Evolutionary conservation across 1,139 yeast genomes (phyloP).

Genomic region (Kodamaea sp.): DNA sequence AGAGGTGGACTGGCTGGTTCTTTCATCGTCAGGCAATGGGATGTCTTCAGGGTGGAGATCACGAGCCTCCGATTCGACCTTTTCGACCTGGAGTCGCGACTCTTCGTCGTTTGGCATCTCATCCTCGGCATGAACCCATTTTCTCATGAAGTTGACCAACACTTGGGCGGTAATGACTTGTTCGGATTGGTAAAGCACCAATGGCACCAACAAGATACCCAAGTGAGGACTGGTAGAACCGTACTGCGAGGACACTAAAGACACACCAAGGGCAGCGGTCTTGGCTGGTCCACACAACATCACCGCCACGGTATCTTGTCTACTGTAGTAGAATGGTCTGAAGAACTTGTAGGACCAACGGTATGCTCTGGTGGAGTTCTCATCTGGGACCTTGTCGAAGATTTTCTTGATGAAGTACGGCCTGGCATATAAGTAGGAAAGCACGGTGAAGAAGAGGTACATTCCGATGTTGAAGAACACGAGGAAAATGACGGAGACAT

Average conservation of each 20-base stretch:
- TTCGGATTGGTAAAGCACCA: slow-evolving; percentile 82
- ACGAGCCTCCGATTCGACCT: background rate
- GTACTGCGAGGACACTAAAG: slow-evolving; percentile 77
- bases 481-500: slow-evolving; percentile 67
- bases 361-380: slow-evolving; percentile 44
- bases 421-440: slow-evolving; percentile 61
- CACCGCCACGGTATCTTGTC: slow-evolving; percentile 72
- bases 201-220: slow-evolving; percentile 75
- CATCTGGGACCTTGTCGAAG: slow-evolving; percentile 51
- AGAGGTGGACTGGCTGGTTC: background rate
- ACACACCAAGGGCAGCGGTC: slow-evolving; percentile 89
- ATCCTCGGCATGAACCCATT: slow-evolving; percentile 59
- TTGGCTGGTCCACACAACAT: slow-evolving; percentile 92
- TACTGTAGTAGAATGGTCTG: slow-evolving; percentile 68
- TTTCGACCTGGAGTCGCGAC: no score
- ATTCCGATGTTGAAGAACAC: slow-evolving; percentile 82
- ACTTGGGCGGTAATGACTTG: slow-evolving; percentile 80
- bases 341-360: slow-evolving; percentile 40
- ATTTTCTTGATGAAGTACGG: slow-evolving; percentile 52
- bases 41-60: background rate
- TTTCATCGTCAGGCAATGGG: background rate
- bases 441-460: slow-evolving; percentile 68
- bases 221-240: slow-evolving; percentile 60
- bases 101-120: slow-evolving; percentile 8
- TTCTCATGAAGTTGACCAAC: slow-evolving; percentile 61